A percentile compares a stretch with the other conserved stretches of the same genome.
Evolutionary conservation across 352 stramenopile genomes (phyloP).

Genomic region (Ophiocytium majus): DNA sequence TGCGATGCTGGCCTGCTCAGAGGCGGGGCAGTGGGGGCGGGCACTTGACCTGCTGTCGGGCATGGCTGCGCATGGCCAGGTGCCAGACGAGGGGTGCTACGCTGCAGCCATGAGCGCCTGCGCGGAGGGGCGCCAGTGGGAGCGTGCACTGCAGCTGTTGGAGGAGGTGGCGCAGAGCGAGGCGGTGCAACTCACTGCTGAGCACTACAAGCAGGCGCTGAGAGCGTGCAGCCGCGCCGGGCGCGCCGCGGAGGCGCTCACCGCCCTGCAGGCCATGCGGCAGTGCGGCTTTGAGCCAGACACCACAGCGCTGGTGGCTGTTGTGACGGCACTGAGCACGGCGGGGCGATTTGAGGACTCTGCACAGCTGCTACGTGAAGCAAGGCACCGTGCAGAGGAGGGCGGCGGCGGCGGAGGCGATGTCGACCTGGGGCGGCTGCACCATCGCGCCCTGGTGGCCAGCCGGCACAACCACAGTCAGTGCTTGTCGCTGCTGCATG

Average conservation of each 20-base stretch:
- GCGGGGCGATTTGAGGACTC: not conserved
- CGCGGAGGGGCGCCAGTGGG: constrained; percentile 30
- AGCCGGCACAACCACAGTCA: constrained; percentile 12
- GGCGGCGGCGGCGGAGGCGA: not conserved
- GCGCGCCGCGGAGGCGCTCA: not conserved
- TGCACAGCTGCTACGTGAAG: constrained; percentile 5
- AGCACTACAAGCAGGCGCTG: not conserved
- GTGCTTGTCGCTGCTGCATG: not conserved
- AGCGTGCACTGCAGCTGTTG: constrained; percentile 29
- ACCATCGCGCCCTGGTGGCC: constrained; percentile 39
- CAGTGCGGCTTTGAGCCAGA: too few relatives aligned
- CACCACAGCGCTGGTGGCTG: not conserved
- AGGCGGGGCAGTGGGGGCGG: constrained; percentile 1
- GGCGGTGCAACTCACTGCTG: not conserved
- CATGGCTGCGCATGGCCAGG: not conserved
- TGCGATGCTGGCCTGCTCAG: not conserved
- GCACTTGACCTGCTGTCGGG: not conserved
- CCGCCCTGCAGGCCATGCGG: not conserved
- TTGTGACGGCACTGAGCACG: not conserved
- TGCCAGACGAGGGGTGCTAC: not conserved
- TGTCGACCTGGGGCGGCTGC: not conserved
- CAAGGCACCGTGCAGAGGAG: not conserved
- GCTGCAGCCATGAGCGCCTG: constrained; percentile 32
- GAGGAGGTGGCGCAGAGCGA: constrained; percentile 8
- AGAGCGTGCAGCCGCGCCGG: not conserved